These are phyloP conservation scores for Lolium perenne DNA, from an alignment of 176 grass and related monocot species.

Conservation along the genomic window DNA sequence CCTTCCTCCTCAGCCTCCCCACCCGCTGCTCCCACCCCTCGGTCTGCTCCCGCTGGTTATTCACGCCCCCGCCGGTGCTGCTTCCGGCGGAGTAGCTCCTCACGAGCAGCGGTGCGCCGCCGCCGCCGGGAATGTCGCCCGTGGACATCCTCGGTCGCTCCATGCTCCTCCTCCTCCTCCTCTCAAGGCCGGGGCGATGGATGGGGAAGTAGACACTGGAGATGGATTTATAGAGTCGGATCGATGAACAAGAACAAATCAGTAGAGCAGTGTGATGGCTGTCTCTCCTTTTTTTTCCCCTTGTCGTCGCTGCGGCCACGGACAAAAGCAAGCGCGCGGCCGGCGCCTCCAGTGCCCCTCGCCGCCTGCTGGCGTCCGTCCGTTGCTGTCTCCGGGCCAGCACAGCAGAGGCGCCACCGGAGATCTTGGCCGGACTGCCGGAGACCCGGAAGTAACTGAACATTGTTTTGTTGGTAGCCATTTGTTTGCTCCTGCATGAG, in stretches of 20 bases:
- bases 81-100: constrained; percentile 26
- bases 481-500: constrained; percentile 11
- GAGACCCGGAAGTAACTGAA: constrained; percentile 5
- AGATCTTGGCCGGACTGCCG: background rate
- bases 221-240: background rate
- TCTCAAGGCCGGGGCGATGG: too few relatives aligned
- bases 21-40: background rate
- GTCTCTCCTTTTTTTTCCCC: background rate
- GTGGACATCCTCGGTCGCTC: background rate
- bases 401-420: background rate
- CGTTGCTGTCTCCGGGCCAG: background rate
- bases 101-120: background rate
- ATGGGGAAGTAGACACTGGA: background rate
- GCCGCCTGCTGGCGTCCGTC: background rate
- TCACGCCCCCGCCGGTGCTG: background rate
- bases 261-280: background rate
- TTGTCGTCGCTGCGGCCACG: background rate
- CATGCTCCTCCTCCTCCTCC: constrained; percentile 13
- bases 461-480: background rate
- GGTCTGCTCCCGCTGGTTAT: background rate
- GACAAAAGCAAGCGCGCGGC: background rate
- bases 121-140: background rate
- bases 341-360: background rate
- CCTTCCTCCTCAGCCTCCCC: constrained; percentile 22
- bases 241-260: background rate